These are phyloP conservation scores for Saksenaea vasiformis DNA, from an alignment of 371 early-diverging fungal genomes.

Conservation along the genomic window DNA sequence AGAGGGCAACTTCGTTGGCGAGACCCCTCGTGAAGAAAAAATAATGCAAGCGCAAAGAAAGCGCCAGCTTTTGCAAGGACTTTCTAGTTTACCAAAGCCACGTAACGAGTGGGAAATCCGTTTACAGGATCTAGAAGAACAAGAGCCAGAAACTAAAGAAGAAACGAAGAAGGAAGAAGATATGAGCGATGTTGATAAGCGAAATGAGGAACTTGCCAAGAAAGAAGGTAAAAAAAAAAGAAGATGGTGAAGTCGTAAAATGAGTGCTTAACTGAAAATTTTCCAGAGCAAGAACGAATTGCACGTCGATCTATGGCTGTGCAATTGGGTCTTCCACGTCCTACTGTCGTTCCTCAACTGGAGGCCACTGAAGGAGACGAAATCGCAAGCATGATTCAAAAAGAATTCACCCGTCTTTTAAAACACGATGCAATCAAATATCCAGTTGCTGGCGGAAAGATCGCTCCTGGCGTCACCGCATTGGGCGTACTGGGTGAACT, in stretches of 20 bases:
- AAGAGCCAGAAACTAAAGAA: conserved; percentile 36
- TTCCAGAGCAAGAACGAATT: conserved; percentile 48
- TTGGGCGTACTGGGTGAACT: conserved; percentile 38
- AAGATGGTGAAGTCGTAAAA: neutral
- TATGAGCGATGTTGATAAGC: conserved; percentile 69
- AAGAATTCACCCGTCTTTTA: conserved; percentile 65
- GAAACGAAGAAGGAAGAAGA: conserved; percentile 47
- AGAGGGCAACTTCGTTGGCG: conserved; percentile 23
- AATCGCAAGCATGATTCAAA: conserved; percentile 50
- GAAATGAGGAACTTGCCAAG: conserved; percentile 43
- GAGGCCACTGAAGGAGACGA: conserved; percentile 27
- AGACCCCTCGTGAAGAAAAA: conserved; percentile 57
- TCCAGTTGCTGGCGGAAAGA: conserved; percentile 64
- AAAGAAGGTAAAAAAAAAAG: conserved; percentile 21
- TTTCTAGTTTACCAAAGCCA: conserved; percentile 82
- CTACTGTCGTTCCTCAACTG: conserved; percentile 44
- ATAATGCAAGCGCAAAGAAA: conserved; percentile 54
- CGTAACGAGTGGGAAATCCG: conserved; percentile 94
- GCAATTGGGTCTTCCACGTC: conserved; percentile 81
- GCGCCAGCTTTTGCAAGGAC: conserved; percentile 53
- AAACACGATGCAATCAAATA: conserved; percentile 70
- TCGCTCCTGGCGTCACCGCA: conserved; percentile 49
- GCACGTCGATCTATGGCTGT: conserved; percentile 74
- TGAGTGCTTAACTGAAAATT: neutral
- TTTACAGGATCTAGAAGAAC: conserved; percentile 69